Evolutionary conservation across 2,329 filamentous ascomycete species (phyloP).

Genomic region (Simplicillium aogashimaense): DNA sequence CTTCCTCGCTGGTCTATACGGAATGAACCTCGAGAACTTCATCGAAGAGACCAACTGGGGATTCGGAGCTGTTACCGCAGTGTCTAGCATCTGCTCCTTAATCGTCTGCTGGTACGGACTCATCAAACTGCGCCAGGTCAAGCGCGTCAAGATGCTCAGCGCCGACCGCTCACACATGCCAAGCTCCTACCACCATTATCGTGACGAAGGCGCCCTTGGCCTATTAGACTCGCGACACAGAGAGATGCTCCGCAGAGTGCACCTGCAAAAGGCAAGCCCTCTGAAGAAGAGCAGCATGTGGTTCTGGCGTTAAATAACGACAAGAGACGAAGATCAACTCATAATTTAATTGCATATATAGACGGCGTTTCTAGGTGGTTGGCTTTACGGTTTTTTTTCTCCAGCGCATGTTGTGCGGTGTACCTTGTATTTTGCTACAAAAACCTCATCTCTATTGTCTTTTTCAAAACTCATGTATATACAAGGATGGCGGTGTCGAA

Average conservation of each 20-base stretch:
- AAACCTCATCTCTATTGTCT: constrained; percentile 2
- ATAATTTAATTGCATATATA: constrained; percentile 3
- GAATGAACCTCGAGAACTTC: constrained; percentile 98
- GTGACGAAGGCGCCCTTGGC: constrained; percentile 38
- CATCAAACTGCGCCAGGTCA: constrained; percentile 71
- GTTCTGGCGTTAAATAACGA: constrained; percentile 9
- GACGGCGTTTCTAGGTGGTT: constrained; percentile 2
- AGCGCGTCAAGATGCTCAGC: constrained; percentile 74
- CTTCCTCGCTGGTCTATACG: constrained; percentile 96
- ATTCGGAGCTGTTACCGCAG: constrained; percentile 64
- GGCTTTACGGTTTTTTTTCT: background rate
- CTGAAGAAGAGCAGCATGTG: constrained; percentile 17
- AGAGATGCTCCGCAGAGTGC: constrained; percentile 42
- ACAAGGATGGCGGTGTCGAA: no score
- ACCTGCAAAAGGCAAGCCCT: constrained; percentile 33
- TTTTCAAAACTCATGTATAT: no score
- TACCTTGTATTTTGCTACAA: background rate
- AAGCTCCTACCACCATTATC: constrained; percentile 31
- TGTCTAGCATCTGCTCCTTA: constrained; percentile 63
- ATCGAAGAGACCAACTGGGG: constrained; percentile 89
- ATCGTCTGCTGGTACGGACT: constrained; percentile 79
- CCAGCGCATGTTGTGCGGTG: background rate
- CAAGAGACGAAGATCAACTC: background rate
- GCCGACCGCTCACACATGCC: constrained; percentile 28
- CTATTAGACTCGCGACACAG: constrained; percentile 43